These are phyloP conservation scores for Aspergillus alliaceus DNA, from an alignment of 2,329 filamentous ascomycete species.

Conservation along the genomic window DNA sequence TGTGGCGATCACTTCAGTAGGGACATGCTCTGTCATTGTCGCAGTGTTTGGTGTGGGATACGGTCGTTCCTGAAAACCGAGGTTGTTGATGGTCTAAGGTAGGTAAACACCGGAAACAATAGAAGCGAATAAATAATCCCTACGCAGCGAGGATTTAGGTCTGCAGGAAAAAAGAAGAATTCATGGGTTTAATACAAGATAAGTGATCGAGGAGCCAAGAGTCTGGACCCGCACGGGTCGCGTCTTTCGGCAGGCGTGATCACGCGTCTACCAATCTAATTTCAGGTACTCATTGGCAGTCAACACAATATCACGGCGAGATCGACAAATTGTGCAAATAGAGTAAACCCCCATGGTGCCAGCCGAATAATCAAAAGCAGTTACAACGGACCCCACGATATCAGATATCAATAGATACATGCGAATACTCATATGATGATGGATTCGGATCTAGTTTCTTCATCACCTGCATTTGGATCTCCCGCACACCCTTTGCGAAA, in stretches of 20 bases:
- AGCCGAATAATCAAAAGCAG: neutral
- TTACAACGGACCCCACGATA: neutral
- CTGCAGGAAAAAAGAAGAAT: neutral
- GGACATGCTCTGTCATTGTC: conserved; percentile 27
- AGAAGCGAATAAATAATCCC: neutral
- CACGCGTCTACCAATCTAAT: neutral
- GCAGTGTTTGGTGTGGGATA: neutral
- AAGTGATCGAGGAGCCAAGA: neutral
- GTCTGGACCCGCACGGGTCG: neutral
- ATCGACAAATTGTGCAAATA: neutral
- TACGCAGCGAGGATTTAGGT: neutral
- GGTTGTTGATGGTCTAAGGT: neutral
- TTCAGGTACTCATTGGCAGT: neutral
- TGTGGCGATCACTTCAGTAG: conserved; percentile 14
- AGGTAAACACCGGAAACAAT: no score
- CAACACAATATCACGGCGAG: neutral
- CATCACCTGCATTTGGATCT: conserved; percentile 86
- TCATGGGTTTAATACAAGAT: neutral
- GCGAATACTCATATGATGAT: conserved; percentile 13
- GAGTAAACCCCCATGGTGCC: neutral
- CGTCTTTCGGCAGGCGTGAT: no score
- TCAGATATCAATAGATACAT: neutral
- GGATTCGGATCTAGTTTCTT: conserved; percentile 66
- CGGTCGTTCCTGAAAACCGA: neutral
- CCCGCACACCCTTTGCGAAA: conserved; percentile 70